Evolutionary conservation across 2,329 filamentous ascomycete genomes (phyloP).

Genomic region (Diaporthe batatas): DNA sequence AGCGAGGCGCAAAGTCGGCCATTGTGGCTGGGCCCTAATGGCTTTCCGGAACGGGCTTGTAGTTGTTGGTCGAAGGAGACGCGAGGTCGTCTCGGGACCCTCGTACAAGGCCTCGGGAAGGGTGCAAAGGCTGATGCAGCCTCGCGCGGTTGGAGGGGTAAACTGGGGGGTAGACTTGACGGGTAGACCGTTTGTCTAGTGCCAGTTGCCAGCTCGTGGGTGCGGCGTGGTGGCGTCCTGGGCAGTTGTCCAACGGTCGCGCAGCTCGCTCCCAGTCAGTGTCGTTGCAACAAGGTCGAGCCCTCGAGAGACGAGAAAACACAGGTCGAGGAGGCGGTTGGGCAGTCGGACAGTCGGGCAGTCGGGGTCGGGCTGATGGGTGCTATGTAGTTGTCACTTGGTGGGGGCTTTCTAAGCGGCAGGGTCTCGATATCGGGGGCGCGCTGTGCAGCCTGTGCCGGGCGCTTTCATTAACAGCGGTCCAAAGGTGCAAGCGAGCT

Average conservation of each 20-base stretch:
- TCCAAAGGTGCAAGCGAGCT: not conserved
- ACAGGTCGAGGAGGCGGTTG: not conserved
- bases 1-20: conserved; percentile 77
- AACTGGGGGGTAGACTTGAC: not conserved
- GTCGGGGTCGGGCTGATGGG: conserved; percentile 13
- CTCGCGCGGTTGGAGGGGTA: conserved; percentile 32
- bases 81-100: conserved; percentile 17
- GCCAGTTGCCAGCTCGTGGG: not conserved
- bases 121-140: conserved; percentile 30
- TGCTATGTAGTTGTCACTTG: conserved; percentile 27
- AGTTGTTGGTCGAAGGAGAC: conserved; percentile 3
- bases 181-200: too few species aligned
- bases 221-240: not conserved
- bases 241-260: not conserved
- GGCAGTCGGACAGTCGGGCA: conserved; percentile 17
- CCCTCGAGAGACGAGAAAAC: not conserved
- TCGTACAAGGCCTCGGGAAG: conserved; percentile 6
- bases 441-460: conserved; percentile 3
- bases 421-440: conserved; percentile 31
- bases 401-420: conserved; percentile 29
- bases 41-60: not conserved
- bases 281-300: not conserved
- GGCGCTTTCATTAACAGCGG: conserved; percentile 20
- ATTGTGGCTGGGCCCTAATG: conserved; percentile 56
- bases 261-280: conserved; percentile 1